Evolutionary conservation across 345 rosid genomes (phyloP), one percentile per base, ranked within the genome.

Genomic region (Anastatica hierochuntica): DNA sequence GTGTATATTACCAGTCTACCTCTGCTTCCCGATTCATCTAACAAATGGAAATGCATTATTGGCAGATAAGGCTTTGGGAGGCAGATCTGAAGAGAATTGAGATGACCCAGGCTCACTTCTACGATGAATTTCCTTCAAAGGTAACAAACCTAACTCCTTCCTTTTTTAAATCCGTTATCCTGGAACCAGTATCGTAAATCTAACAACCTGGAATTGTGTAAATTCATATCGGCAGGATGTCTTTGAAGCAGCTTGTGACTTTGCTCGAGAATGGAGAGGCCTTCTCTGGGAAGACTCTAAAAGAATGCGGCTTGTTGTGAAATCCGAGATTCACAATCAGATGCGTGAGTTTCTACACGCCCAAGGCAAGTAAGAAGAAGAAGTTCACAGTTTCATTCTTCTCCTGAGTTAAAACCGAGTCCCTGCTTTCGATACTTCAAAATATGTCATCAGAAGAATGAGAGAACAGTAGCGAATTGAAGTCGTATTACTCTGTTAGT

Each of bases 21-120:
- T 40, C 17, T 7, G 12, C 14, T 41, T 43, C 49, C 39, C 5
- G 37, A 15, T 46, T 15, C 26, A 16, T 31, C 29, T 51, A n/a
- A 44, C 35, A 13, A 17, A 53, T 6, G 4, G 5, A 30, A 53
- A 23, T 41, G 40, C 49, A 18, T 24, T 62, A 12, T 61, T 46
- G 46, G 61, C 76, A 92, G 96, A 88, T 92, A 69, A 78, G 96
- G 74, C 74, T 88, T 53, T 92, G 98, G 98, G 98, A 92, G 73
- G 16, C 86, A 5, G 98, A 92, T 76, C 60, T 92, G 60, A 84
- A 92, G 63, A 79, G 98, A 71, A 88, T 84, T 29, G 98, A 92
- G 77, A 81, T 70, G 80, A 76, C 80, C 4, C 83, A 77, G 34
- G 75, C 88, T 4, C 81, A 92, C 71, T 68, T 78, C 57, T 85